These are phyloP conservation scores for Exsudoporus frostii DNA, from an alignment of 768 basidiomycete species.

Conservation along the genomic window DNA sequence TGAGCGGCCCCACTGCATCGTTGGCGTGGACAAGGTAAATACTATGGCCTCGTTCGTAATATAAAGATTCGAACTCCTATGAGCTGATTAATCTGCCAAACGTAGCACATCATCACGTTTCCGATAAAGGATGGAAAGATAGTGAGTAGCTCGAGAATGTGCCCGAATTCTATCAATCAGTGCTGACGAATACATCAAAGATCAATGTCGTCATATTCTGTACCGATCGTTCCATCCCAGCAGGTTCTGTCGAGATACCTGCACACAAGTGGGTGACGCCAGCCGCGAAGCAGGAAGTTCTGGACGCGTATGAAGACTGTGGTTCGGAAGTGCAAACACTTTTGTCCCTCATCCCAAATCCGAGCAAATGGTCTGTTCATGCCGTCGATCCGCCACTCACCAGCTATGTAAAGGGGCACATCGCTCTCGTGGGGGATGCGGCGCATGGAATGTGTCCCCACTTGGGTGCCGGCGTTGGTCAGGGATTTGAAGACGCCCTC, in stretches of 20 bases:
- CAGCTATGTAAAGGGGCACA: slow-evolving; percentile 41
- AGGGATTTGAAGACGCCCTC: slow-evolving; percentile 57
- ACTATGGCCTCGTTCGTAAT: neutral
- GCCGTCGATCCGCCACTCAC: slow-evolving; percentile 43
- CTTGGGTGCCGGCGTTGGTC: slow-evolving; percentile 55
- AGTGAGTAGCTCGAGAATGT: slow-evolving; percentile 28
- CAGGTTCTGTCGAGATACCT: slow-evolving; percentile 27
- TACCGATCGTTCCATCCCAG: slow-evolving; percentile 31
- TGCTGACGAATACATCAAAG: slow-evolving; percentile 18
- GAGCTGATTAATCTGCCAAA: neutral
- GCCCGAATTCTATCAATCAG: neutral
- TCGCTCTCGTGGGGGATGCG: slow-evolving; percentile 54
- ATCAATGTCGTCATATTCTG: slow-evolving; percentile 48
- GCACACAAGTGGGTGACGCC: slow-evolving; percentile 41
- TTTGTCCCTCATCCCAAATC: slow-evolving; percentile 40
- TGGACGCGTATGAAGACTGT: slow-evolving; percentile 42
- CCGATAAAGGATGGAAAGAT: slow-evolving; percentile 43
- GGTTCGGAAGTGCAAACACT: slow-evolving; percentile 43
- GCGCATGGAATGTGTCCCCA: slow-evolving; percentile 62
- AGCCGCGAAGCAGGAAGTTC: slow-evolving; percentile 41
- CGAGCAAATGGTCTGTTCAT: slow-evolving; percentile 54
- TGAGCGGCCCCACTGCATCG: slow-evolving; percentile 38
- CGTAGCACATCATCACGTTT: slow-evolving; percentile 52
- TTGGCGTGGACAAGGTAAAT: slow-evolving; percentile 45
- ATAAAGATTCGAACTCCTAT: neutral